Conservation (phyloP, 805 yeast species). For the Kodamaea nitidulidarum region DNA sequence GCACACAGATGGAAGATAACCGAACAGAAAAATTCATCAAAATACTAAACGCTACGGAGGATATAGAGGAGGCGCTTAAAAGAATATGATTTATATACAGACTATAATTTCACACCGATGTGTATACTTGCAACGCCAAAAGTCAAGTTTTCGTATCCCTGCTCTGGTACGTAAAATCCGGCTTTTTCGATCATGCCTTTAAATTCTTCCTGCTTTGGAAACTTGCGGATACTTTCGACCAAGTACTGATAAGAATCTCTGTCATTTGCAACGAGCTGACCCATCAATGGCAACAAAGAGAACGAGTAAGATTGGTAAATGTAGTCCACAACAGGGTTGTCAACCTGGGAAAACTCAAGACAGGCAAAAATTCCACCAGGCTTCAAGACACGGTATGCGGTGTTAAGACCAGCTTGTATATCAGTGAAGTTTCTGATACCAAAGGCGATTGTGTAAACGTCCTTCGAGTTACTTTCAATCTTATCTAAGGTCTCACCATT, state of each 20-base stretch:
- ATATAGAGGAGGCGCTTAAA: slow-evolving; percentile 21
- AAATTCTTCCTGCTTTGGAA: slow-evolving; percentile 90
- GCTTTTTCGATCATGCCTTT: slow-evolving; percentile 90
- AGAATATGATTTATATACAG: slow-evolving; percentile 5
- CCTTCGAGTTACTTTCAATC: slow-evolving; percentile 83
- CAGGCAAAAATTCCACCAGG: slow-evolving; percentile 99
- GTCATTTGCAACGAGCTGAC: slow-evolving; percentile 92
- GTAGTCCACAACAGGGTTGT: slow-evolving; percentile 68
- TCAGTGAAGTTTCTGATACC: slow-evolving; percentile 97
- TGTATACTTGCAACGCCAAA: slow-evolving; percentile 96
- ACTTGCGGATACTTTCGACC: slow-evolving; percentile 88
- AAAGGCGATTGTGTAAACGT: slow-evolving; percentile 92
- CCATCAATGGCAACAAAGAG: slow-evolving; percentile 86
- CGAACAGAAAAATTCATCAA: slow-evolving; percentile 17
- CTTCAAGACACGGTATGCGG: slow-evolving; percentile 93
- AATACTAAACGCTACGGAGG: slow-evolving; percentile 31
- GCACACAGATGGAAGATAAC: slow-evolving; percentile 20
- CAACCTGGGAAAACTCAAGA: slow-evolving; percentile 89
- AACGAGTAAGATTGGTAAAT: slow-evolving; percentile 86
- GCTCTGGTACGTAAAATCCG: slow-evolving; percentile 82
- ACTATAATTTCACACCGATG: slow-evolving; percentile 80
- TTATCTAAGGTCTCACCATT: slow-evolving; percentile 87
- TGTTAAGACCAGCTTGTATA: slow-evolving; percentile 85
- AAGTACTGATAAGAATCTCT: slow-evolving; percentile 93
- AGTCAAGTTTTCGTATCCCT: slow-evolving; percentile 90